Base-by-base conservation (phyloP, 2,329 filamentous ascomycete genomes). In the Fusarium anthophilum region DNA sequence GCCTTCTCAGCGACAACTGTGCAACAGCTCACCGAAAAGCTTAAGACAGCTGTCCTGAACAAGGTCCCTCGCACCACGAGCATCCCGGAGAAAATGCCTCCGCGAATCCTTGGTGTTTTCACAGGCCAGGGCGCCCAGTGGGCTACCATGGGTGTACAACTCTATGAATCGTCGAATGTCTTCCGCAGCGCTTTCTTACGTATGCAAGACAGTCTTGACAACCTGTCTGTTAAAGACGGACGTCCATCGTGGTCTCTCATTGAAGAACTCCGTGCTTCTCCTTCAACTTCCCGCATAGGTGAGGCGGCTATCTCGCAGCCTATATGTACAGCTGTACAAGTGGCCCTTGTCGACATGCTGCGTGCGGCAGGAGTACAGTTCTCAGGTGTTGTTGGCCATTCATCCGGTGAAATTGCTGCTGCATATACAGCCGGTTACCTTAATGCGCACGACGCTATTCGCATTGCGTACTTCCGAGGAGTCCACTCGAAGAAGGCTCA, bases 31-130 rank as follows among this genome's bases (percentile, higher is more conserved):
- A 14, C 11, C 17, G 37, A 55, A 26, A 41, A 18, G 28, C 53
- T 43, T 26, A 56, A 20, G 30, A 3, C 38, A 12, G 26, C 50
- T 28, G 50, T 54, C 18, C 32, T 41, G 20, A 77, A 3, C 53
- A 75, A n/a, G 67, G 78, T 8, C 53, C 20, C 53, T 13, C 53
- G 53, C 26, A 39, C 20, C 37, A 20, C 22, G 2, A 38, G 13
- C 24, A 28, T 54, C 53, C 10, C 20, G 4, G 53, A 41, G 15
- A 28, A n/a, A 8, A 54, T 38, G 24, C 50, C 32, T 3, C 53
- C 53, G 2, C 37, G 20, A 3, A 56, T 56, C 6, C 38, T 56
- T n/a, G 53, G 53, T 28, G 26, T 62, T 1, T 62, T 55, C 14
- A 62, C 59, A 5, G 59, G 59, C 8, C 59, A 62, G 24, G 59